A percentile compares a stretch with the other conserved stretches of the same genome.
Evolutionary conservation across 768 basidiomycete genomes (phyloP).

Genomic region (Jaapia argillacea): DNA sequence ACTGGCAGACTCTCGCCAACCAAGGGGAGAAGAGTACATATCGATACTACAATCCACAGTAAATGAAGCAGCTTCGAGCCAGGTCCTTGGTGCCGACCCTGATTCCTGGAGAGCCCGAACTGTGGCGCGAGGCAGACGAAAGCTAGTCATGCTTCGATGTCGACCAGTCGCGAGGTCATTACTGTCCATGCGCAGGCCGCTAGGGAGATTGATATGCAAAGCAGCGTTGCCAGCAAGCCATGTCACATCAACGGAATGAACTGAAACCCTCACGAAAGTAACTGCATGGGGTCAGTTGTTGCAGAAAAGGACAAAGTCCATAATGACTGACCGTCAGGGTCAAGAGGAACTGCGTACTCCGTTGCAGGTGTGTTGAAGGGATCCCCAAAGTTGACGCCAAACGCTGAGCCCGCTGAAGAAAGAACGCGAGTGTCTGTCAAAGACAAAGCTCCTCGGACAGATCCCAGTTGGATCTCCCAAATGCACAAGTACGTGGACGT

Average conservation of each 20-base stretch:
- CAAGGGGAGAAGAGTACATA: conserved; percentile 53
- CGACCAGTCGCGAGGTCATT: conserved; percentile 69
- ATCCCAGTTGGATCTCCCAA: conserved; percentile 80
- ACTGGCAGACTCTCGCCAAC: conserved; percentile 38
- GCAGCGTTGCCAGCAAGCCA: conserved; percentile 46
- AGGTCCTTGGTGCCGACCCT: conserved; percentile 29
- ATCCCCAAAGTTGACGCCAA: conserved; percentile 67
- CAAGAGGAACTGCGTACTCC: conserved; percentile 47
- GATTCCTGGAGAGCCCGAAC: conserved; percentile 41
- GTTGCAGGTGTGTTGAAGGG: conserved; percentile 70
- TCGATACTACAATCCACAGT: conserved; percentile 52
- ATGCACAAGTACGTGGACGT: conserved; percentile 85
- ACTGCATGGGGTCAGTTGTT: no score
- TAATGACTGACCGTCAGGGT: conserved; percentile 64
- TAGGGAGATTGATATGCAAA: conserved; percentile 40
- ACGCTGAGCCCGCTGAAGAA: conserved; percentile 40
- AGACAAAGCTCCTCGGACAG: conserved; percentile 44
- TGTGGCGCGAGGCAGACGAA: conserved; percentile 42
- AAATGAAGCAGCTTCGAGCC: conserved; percentile 59
- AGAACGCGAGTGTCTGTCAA: conserved; percentile 44
- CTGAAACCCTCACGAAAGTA: conserved; percentile 68
- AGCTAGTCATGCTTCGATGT: conserved; percentile 52
- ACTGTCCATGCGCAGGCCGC: conserved; percentile 53
- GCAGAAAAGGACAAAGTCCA: no score
- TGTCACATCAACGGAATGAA: conserved; percentile 44